Evolutionary conservation across 129 eudicot genomes (phyloP), one percentile per base, ranked within the genome.

Genomic region (Artemisia annua): DNA sequence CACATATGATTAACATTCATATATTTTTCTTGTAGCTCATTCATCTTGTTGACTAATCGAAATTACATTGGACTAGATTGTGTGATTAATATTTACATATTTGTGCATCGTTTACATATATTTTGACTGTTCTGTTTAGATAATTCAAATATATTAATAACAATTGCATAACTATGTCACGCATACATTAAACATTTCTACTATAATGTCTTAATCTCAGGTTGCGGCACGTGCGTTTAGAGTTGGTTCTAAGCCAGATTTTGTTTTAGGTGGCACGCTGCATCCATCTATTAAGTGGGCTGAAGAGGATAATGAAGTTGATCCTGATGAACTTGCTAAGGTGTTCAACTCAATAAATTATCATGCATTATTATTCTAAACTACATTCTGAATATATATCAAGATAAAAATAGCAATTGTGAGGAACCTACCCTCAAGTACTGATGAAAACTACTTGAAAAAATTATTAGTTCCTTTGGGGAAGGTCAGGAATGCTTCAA

Each of bases 241-340:
- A 77, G 89, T 67, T 35, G 92, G 85, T 66, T 75, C 88, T 17
- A 80, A 66, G 71, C 82, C 97, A 39, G 90, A 82, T 66, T 91
- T 91, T 77, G 69, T 82, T 71, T 86, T 91, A 72, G 86, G 75
- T 75, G 97, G 91, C 16, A 82, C 78, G 67, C 55, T 80, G 82
- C 97, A 88, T 80, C 97, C 97, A 73, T 67, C 85, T 67, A 88
- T 88, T 64, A 78, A 86, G 80, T 91, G 97, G 97, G 97, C 92
- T 59, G 87, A 88, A 75, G 97, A 88, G 65, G 89, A 83, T 75
- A 65, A 85, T 43, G 91, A 79, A 54, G 62, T 71, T 78, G 87
- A 85, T 80, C 86, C 91, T 1, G 72, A 80, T 75, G 92, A 88
- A 73, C 89, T 84, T 67, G 88, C 95, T 11, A 84, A 88, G 97